Conservation (phyloP, 176 grass and related monocot genomes). For the Oryza longistaminata region DNA sequence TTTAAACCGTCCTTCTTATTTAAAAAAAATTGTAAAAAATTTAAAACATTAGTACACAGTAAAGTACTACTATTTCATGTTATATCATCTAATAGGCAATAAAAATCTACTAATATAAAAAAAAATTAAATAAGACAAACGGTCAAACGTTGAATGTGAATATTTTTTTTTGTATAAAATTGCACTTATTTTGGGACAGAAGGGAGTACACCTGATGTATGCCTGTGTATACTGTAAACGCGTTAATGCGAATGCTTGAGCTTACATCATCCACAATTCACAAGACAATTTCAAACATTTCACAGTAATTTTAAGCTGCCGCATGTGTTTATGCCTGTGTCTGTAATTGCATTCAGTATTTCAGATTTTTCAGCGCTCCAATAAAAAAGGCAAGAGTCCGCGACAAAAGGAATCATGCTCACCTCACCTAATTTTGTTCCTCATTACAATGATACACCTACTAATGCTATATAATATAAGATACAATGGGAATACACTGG, state of each 20-base stretch:
- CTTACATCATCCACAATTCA: background rate
- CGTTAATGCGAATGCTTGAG: background rate
- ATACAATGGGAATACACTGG: slow-evolving; percentile 13
- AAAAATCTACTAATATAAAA: too few species aligned
- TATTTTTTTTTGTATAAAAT: too few species aligned
- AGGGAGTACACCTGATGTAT: background rate
- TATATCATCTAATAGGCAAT: too few species aligned
- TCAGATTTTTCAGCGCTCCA: background rate
- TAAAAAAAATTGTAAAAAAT: too few species aligned
- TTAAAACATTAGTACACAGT: too few species aligned
- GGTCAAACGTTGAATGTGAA: too few species aligned
- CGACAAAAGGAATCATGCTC: background rate
- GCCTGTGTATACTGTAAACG: background rate
- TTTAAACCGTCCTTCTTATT: too few species aligned
- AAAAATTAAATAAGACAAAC: too few species aligned
- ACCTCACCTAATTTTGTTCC: slow-evolving; percentile 11
- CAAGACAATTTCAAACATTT: background rate
- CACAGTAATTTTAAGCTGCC: background rate
- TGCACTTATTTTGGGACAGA: too few species aligned
- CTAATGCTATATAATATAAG: background rate
- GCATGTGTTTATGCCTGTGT: background rate
- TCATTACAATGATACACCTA: background rate
- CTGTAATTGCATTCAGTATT: background rate
- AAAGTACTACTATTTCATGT: too few species aligned
- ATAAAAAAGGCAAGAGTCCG: background rate